phyloP scores from a whole-genome alignment of 2,329 filamentous ascomycete species.

The Cladosporium sp. region DNA sequence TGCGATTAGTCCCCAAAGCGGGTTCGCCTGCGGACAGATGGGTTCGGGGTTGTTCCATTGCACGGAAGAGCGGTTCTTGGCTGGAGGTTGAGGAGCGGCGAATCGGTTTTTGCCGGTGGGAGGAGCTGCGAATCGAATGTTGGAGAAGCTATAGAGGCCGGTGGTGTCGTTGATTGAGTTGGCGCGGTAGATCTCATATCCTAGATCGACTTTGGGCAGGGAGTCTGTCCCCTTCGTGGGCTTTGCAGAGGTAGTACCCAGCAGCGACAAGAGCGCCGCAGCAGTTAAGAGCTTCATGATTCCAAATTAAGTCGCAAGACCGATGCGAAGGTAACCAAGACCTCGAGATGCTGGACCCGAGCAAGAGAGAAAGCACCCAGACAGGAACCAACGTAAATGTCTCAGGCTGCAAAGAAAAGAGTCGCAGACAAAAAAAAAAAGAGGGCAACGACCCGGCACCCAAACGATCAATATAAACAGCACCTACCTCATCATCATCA shows the following conservation, averaged over 20 bases:
- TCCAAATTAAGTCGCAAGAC: background rate
- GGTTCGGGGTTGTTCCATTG: slow-evolving; percentile 41
- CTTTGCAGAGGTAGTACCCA: background rate
- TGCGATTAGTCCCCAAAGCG: slow-evolving; percentile 41
- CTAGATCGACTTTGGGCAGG: slow-evolving; percentile 45
- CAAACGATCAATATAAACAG: too few species aligned
- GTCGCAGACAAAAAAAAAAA: too few species aligned
- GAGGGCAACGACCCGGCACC: too few species aligned
- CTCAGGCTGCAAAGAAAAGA: too few species aligned
- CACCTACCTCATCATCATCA: too few species aligned
- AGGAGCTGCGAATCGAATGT: slow-evolving; percentile 53
- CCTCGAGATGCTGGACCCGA: too few species aligned
- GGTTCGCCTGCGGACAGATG: slow-evolving; percentile 42
- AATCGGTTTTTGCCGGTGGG: slow-evolving; percentile 50
- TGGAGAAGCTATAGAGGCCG: slow-evolving; percentile 48
- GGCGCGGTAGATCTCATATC: slow-evolving; percentile 50
- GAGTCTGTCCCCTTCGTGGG: slow-evolving; percentile 6
- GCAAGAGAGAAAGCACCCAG: too few species aligned
- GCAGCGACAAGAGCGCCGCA: slow-evolving; percentile 1
- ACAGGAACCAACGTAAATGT: too few species aligned
- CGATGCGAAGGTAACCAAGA: too few species aligned
- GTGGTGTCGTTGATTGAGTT: slow-evolving; percentile 37
- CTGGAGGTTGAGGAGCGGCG: slow-evolving; percentile 38
- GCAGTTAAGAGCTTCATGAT: background rate
- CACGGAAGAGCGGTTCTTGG: slow-evolving; percentile 40